phyloP scores from a whole-genome alignment of 305 asterid genomes.

The Monarda citriodora region DNA sequence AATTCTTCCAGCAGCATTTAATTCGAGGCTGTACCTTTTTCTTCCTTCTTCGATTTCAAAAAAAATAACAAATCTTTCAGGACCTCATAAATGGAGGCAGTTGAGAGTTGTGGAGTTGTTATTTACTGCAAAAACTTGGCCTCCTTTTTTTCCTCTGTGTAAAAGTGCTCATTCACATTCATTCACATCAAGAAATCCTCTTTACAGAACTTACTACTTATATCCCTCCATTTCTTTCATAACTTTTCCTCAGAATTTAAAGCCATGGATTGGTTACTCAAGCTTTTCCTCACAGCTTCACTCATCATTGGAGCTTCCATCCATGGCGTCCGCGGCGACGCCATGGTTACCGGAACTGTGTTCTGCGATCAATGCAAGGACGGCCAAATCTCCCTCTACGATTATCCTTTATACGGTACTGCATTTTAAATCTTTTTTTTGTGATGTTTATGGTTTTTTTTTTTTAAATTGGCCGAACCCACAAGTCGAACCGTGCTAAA shows the following conservation, averaged over 20 bases:
- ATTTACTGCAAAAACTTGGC: constrained; percentile 7
- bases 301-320: constrained; percentile 47
- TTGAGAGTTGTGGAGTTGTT: constrained; percentile 42
- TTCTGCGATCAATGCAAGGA: constrained; percentile 98
- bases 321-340: constrained; percentile 47
- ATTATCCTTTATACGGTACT: constrained; percentile 74
- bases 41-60: not conserved
- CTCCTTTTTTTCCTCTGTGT: not conserved
- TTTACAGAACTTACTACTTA: constrained; percentile 21
- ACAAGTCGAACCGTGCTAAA: too few species aligned
- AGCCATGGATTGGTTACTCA: constrained; percentile 34
- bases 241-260: constrained; percentile 9
- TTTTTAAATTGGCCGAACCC: too few species aligned
- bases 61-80: constrained; percentile 10
- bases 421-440: not conserved
- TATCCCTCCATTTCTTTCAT: constrained; percentile 4
- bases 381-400: constrained; percentile 78
- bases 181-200: constrained; percentile 18
- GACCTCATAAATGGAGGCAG: constrained; percentile 52
- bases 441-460: too few species aligned
- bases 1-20: constrained; percentile 30
- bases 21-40: constrained; percentile 29
- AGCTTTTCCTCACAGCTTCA: constrained; percentile 38
- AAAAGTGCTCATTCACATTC: constrained; percentile 24
- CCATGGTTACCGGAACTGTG: constrained; percentile 79